Evolutionary conservation across 1,284 basidiomycete species (phyloP), one percentile per base, ranked within the genome.

Genomic region (Coriolopsis trogii): DNA sequence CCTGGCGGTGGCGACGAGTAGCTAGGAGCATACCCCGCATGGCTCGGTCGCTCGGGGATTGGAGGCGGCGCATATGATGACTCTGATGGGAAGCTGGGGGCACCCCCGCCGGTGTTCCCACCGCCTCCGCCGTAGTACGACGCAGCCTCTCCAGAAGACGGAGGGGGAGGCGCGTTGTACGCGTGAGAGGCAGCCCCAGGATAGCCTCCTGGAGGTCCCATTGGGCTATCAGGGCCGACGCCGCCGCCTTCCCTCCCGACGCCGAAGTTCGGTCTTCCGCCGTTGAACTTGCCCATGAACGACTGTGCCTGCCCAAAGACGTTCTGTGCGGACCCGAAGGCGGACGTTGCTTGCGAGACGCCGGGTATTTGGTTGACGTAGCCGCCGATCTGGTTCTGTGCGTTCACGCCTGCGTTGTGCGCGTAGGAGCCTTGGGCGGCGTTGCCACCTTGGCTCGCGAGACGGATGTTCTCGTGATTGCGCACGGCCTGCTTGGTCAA

Each of bases 391-490:
- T 72, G 65, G 8, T 75, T 66, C 63, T 84, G 81, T 40, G 75
- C 68, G 40, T 79, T 70, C 12, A 73, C 60, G 4, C 76, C 85
- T 37, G 80, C 71, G 40, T 67, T 70, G 38, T 75, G 68, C 0
- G 81, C 81, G 47, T 69, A 78, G 1, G 73, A 66, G 2, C 80
- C 78, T 45, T 80, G 70, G 6, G 71, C 66, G 5, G 76, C 56
- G 1, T 44, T 44, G 31, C 18, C 30, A 6, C 66, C 46, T 51
- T 83, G 78, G 2, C 82, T 81, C 0, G 70, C 70, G 5, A 80
- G 67, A 4, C 91, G 83, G 48, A 84, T 80, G 69, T 93, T 93
- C 65, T 85, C 72, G 67, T 91, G 88, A 58, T 82, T 81, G 20
- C 84, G 80, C 10, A 93, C 90, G 8, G 79, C 71, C 13, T 87